Conservation (phyloP, 1,139 yeast species). For the Candida dubliniensis region DNA sequence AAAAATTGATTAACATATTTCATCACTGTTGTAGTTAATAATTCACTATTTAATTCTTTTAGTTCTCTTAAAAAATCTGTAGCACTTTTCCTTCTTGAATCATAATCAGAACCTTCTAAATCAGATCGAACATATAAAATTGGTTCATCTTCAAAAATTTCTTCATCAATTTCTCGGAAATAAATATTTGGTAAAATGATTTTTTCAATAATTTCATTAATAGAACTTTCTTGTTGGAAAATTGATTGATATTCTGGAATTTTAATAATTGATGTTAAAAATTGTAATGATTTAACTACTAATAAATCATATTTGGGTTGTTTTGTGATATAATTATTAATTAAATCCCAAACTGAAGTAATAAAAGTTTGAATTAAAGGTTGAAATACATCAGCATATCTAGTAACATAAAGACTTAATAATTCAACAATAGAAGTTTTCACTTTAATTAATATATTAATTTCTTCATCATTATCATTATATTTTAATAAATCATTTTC, state of each 20-base stretch:
- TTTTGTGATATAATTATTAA: constrained; percentile 59
- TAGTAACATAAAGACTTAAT: constrained; percentile 78
- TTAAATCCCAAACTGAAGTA: constrained; percentile 76
- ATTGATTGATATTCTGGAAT: constrained; percentile 58
- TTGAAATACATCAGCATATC: constrained; percentile 90
- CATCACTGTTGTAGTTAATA: constrained; percentile 75
- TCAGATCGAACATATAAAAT: constrained; percentile 89
- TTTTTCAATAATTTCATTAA: constrained; percentile 76
- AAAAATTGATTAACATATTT: constrained; percentile 73
- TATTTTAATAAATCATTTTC: constrained; percentile 49
- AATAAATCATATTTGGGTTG: constrained; percentile 82
- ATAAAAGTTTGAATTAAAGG: constrained; percentile 76
- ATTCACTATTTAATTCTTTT: constrained; percentile 73
- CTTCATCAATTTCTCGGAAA: constrained; percentile 84
- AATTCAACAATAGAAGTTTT: constrained; percentile 86
- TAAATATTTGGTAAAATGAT: constrained; percentile 87
- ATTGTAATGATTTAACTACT: constrained; percentile 77
- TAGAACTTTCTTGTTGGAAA: constrained; percentile 65
- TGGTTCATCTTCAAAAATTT: constrained; percentile 95
- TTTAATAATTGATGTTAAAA: constrained; percentile 79
- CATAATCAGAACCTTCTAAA: constrained; percentile 91
- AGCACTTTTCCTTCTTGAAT: constrained; percentile 87
- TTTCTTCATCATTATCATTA: constrained; percentile 69
- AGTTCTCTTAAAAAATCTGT: constrained; percentile 88
- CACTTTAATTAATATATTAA: constrained; percentile 69